Base-by-base conservation (phyloP, 2,329 filamentous ascomycete species). In the Didymella exigua region DNA sequence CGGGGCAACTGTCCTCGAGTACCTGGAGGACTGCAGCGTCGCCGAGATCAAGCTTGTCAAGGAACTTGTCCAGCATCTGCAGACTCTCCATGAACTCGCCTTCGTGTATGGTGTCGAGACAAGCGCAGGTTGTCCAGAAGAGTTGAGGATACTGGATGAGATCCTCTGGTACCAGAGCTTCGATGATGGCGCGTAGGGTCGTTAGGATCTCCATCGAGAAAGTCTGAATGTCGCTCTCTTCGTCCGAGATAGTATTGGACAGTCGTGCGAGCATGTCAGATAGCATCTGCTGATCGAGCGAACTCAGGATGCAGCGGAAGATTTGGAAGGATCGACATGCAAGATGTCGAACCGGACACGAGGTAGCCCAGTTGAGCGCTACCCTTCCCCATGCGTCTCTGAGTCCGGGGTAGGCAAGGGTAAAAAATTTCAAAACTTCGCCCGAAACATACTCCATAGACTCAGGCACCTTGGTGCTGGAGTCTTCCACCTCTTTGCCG, bases 121-220 rank as follows among this genome's bases (percentile, higher is more conserved):
- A 99, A 10, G 95, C 95, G 67, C 93, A 97, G 0, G 91, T 96
- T 0, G 93, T 96, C 96, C 96, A 99, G 76, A 99, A 98, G 1
- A 99, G 80, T 68, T 98, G 93, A 1, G 95, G 95, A 62, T 96
- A 97, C n/a, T 87, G 86, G 42, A 96, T 77, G 2, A 99, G 81
- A 70, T 93, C 89, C 31, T 89, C 84, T 0, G 89, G 82, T 18
- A 93, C 88, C 24, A 98, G 79, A 50, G 93, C 95, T 62, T 87
- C 84, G 53, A 99, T 96, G 38, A 99, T 89, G 0, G 92, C 92
- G 70, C 96, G 93, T 46, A 99, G 76, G 0, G 96, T 99, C 0
- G 93, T 97, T 48, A 99, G 77, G 53, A 99, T 98, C 72, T 99
- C 96, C 88, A 98, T 93, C 0, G 95, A 96, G 69, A 99, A 99